These are phyloP conservation scores for Blastobotrys elegans DNA, from an alignment of 1,139 yeast species.

Conservation along the genomic window DNA sequence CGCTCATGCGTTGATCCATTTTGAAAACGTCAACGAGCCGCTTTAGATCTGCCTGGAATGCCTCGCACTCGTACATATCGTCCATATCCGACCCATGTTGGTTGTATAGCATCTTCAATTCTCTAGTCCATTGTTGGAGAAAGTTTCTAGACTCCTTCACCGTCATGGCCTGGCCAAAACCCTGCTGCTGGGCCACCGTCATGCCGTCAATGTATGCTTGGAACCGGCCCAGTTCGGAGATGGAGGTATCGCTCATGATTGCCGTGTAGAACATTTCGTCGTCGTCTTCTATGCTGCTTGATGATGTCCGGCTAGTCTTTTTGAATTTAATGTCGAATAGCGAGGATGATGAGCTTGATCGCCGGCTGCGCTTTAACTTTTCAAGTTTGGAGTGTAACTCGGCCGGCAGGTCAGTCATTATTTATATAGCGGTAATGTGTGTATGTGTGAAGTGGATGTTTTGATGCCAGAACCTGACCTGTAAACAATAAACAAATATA, in stretches of 20 bases:
- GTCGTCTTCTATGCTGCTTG: not conserved
- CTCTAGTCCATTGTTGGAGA: not conserved
- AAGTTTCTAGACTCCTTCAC: constrained; percentile 10
- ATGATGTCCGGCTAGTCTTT: not conserved
- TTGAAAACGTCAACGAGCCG: constrained; percentile 12
- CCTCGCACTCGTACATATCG: constrained; percentile 4
- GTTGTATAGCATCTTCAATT: constrained; percentile 5
- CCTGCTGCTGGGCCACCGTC: not conserved
- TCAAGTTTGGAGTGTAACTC: not conserved
- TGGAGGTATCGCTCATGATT: not conserved
- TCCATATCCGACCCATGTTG: not conserved
- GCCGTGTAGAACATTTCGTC: not conserved
- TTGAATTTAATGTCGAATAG: not conserved
- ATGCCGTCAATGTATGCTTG: not conserved
- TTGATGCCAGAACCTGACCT: too few species aligned
- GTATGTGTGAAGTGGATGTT: too few species aligned
- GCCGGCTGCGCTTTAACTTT: not conserved
- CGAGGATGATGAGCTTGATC: not conserved
- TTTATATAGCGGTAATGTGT: too few species aligned
- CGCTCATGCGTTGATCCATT: constrained; percentile 5
- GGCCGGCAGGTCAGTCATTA: not conserved
- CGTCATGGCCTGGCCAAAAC: constrained; percentile 9
- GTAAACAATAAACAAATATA: too few species aligned
- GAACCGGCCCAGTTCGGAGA: not conserved
- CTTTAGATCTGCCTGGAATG: constrained; percentile 9